These are phyloP conservation scores for Pseudogymnoascus sp. DNA, from an alignment of 2,329 filamentous ascomycete species.

Conservation along the genomic window DNA sequence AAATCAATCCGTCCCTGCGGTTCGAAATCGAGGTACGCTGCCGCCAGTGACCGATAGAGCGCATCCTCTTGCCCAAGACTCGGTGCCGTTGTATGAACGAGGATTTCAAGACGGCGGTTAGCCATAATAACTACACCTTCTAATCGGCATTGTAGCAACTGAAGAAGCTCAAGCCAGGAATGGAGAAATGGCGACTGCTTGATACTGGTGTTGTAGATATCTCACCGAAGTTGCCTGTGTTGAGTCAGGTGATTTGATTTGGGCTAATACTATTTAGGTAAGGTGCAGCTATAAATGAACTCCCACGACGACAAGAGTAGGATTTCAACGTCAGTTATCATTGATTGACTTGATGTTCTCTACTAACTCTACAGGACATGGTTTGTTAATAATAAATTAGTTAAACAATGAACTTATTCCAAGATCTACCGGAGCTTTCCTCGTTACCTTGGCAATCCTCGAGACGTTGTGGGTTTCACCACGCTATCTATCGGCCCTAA, in stretches of 20 bases:
- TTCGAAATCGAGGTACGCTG: conserved; percentile 25
- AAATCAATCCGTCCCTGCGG: conserved; percentile 16
- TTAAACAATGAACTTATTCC: background rate
- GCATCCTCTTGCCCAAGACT: conserved; percentile 26
- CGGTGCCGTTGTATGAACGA: conserved; percentile 27
- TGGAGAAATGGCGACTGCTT: background rate
- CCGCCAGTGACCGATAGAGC: conserved; percentile 25
- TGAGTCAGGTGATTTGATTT: background rate
- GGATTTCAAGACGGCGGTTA: conserved; percentile 22
- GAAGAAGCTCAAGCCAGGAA: background rate
- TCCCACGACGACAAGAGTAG: background rate
- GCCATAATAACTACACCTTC: background rate
- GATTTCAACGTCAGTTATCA: background rate
- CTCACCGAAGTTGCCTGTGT: background rate
- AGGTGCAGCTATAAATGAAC: background rate
- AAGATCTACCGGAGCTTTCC: background rate
- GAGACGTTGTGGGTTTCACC: background rate
- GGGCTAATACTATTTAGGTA: background rate
- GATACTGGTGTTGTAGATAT: background rate
- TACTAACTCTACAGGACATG: background rate
- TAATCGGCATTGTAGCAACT: background rate
- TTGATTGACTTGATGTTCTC: background rate
- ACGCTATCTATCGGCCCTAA: background rate
- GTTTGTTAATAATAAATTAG: background rate
- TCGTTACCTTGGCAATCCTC: background rate